Evolutionary conservation across 106 monocot genomes (phyloP).

Genomic region (Phalaenopsis aphrodite): DNA sequence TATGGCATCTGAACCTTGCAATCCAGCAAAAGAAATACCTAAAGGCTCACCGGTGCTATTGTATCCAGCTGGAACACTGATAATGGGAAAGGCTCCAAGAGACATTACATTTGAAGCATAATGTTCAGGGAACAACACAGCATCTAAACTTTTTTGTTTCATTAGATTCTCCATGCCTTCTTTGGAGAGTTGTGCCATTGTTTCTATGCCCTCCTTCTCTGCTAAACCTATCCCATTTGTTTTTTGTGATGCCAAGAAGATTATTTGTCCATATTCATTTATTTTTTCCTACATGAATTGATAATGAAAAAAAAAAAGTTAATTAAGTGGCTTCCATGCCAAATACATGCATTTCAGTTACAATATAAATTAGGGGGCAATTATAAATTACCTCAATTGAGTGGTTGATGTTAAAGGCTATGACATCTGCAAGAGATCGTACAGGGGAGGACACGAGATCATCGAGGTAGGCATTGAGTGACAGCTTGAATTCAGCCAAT

Average conservation of each 20-base stretch:
- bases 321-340: not conserved
- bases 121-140: conserved; percentile 20
- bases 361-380: not conserved
- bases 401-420: conserved; percentile 50
- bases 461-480: conserved; percentile 37
- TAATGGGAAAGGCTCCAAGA: conserved; percentile 30
- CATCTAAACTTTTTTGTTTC: conserved; percentile 26
- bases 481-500: conserved; percentile 54
- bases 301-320: no score
- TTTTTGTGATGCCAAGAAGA: conserved; percentile 20
- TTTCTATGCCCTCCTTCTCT: not conserved
- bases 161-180: conserved; percentile 32
- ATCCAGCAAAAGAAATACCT: conserved; percentile 28
- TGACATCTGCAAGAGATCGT: conserved; percentile 43
- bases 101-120: not conserved
- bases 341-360: not conserved
- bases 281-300: conserved; percentile 16
- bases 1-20: conserved; percentile 29
- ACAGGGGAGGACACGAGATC: conserved; percentile 40
- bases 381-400: conserved; percentile 20
- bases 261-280: conserved; percentile 19
- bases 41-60: conserved; percentile 11
- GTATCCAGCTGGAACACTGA: conserved; percentile 37
- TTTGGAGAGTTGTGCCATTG: conserved; percentile 14
- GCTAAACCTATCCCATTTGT: conserved; percentile 19